Evolutionary conservation across 2,329 filamentous ascomycete species (phyloP).

Genomic region (Venturia pyrina): DNA sequence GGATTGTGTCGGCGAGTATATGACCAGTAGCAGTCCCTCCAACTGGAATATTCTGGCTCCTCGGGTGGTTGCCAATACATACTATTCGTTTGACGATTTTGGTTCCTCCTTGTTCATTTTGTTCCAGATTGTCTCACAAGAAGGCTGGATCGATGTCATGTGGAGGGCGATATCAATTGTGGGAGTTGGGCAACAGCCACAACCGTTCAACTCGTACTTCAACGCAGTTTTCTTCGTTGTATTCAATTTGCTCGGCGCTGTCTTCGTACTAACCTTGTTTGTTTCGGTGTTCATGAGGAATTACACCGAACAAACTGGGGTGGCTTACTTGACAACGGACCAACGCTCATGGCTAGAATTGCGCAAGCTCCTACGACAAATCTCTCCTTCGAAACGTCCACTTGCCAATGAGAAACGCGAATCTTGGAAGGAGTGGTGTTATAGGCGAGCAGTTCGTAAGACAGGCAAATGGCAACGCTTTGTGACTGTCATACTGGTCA

Average conservation of each 20-base stretch:
- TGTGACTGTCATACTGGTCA: conserved; percentile 67
- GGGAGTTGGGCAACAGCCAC: conserved; percentile 63
- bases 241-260: conserved; percentile 92
- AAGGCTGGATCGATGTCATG: conserved; percentile 95
- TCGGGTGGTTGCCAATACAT: conserved; percentile 69
- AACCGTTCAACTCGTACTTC: conserved; percentile 58
- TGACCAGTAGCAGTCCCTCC: conserved; percentile 60
- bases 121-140: conserved; percentile 97
- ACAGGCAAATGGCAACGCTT: conserved; percentile 81
- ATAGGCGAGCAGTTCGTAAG: conserved; percentile 88
- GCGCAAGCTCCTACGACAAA: conserved; percentile 81
- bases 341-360: conserved; percentile 95
- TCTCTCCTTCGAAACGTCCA: conserved; percentile 88
- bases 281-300: conserved; percentile 99
- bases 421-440: conserved; percentile 86
- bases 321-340: conserved; percentile 89
- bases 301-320: conserved; percentile 96
- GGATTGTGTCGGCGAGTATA: conserved; percentile 78
- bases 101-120: conserved; percentile 89
- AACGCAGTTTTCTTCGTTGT: conserved; percentile 92
- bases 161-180: conserved; percentile 75
- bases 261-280: conserved; percentile 94
- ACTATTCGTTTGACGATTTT: conserved; percentile 90
- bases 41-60: conserved; percentile 81
- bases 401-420: conserved; percentile 62